A percentile compares a stretch with the other conserved stretches of the same genome.
These are phyloP conservation scores for Taphrina flavorubra DNA, from an alignment of 1,139 yeast genomes.

Conservation along the genomic window DNA sequence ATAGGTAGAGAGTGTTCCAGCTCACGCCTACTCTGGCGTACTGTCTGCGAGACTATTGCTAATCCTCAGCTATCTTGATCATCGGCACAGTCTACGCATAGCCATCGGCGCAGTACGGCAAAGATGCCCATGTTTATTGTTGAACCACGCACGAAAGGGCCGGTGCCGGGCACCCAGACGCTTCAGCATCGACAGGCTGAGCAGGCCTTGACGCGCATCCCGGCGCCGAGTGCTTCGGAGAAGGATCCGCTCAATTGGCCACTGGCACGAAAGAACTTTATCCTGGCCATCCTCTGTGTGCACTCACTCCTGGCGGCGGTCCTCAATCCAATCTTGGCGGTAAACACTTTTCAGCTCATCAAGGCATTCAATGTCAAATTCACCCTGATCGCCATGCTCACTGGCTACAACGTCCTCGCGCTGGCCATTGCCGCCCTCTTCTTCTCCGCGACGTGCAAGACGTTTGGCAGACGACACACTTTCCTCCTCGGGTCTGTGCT, in stretches of 20 bases:
- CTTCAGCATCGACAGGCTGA: constrained; percentile 3
- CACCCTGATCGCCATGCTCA: constrained; percentile 44
- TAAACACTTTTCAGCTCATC: constrained; percentile 43
- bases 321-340: constrained; percentile 45
- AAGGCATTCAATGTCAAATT: constrained; percentile 41
- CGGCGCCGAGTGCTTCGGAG: constrained; percentile 62
- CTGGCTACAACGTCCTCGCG: constrained; percentile 46
- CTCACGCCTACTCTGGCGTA: no score
- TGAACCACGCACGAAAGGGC: background rate
- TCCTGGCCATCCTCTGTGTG: constrained; percentile 43
- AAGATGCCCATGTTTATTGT: constrained; percentile 20
- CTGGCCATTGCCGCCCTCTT: constrained; percentile 44
- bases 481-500: constrained; percentile 44
- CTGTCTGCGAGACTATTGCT: no score
- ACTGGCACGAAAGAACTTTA: constrained; percentile 47
- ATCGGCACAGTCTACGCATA: no score
- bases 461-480: constrained; percentile 45
- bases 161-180: constrained; percentile 24
- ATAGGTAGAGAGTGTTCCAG: no score
- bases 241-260: constrained; percentile 66
- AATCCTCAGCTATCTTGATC: no score
- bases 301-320: constrained; percentile 47
- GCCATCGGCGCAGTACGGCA: background rate
- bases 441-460: constrained; percentile 44
- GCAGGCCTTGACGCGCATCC: constrained; percentile 51